Evolutionary conservation across 345 rosid species (phyloP), one percentile per base, ranked within the genome.

Genomic region (Heritiera fomes): DNA sequence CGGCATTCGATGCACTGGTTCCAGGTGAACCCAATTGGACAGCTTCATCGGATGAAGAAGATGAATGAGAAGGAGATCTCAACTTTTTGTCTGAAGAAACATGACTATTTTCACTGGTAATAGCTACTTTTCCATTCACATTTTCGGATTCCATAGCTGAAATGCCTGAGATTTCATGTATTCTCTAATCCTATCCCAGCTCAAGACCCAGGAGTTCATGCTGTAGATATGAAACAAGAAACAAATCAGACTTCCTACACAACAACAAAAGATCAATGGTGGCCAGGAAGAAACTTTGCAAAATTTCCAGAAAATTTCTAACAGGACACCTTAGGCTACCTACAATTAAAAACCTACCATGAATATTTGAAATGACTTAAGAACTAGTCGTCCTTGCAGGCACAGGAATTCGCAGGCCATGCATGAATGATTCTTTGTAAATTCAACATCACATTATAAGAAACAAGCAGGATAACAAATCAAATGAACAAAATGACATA

Each of bases 111-210:
- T 75, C 63, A 5, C 67, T 52, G 6, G 43, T 4, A 41, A 5
- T 41, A 41, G 43, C 43, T 41, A 41, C 43, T 41, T 41, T 41
- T 3, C 43, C 41, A 38, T 4, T 38, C 41, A 38, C 41, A 38
- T 38, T 38, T 38, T 4, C 43, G 6, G 43, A 41, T 41, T 41
- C 85, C 86, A 83, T 85, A 12, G 43, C 84, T 63, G 71, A 49
- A 66, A 66, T 65, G 18, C 34, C 55, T 64, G 60, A 62, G 74
- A 75, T 4, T 49, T 66, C 49, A 66, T 20, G 70, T 74, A 77
- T 40, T 58, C 71, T 62, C 38, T 56, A 30, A 8, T 75, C 75
- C 81, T 74, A 72, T 69, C 70, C 70, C 69, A 79, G 50, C 75
- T 58, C 68, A 55, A 23, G 28, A n/a, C 17, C 76, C 74, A 58